A percentile compares a stretch with the other conserved stretches of the same genome.
phyloP scores from a whole-genome alignment of 2,329 filamentous ascomycete genomes.

The Epichloe scottii region DNA sequence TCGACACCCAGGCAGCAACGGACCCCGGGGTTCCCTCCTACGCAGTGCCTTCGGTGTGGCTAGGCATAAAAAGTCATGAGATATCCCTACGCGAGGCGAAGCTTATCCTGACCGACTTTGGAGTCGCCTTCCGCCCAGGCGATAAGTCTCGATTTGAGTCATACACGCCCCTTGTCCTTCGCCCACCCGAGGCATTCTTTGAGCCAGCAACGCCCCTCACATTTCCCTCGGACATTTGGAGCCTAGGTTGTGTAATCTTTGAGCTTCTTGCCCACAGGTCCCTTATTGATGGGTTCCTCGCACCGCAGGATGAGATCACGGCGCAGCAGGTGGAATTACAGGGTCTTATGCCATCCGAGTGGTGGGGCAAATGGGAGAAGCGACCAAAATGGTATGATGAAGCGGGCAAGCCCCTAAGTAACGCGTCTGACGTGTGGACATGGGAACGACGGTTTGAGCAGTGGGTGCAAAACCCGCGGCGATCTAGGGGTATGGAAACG shows the following conservation, averaged over 20 bases:
- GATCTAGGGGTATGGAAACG: slow-evolving; percentile 2
- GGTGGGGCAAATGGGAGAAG: neutral
- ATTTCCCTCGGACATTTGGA: neutral
- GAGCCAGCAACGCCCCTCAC: neutral
- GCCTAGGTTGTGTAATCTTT: neutral
- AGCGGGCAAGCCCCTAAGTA: slow-evolving; percentile 7
- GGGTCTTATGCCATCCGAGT: neutral
- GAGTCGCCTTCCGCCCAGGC: neutral
- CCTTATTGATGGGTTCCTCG: neutral
- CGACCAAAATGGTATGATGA: slow-evolving; percentile 11
- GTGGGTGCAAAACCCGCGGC: slow-evolving; percentile 10
- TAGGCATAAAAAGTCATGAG: neutral
- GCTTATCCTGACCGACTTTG: neutral
- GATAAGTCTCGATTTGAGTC: neutral
- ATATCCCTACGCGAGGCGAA: neutral
- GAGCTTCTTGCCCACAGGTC: neutral
- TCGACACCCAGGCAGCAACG: slow-evolving; percentile 9
- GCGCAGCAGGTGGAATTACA: neutral
- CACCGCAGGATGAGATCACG: neutral
- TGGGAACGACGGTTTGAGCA: slow-evolving; percentile 10
- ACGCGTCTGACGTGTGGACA: slow-evolving; percentile 7
- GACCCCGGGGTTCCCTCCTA: slow-evolving; percentile 1
- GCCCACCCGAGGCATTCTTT: neutral
- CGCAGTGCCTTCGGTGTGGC: neutral
- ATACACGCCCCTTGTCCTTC: neutral